Conservation (phyloP, 768 basidiomycete genomes). For the Tricholoma furcatifolium region DNA sequence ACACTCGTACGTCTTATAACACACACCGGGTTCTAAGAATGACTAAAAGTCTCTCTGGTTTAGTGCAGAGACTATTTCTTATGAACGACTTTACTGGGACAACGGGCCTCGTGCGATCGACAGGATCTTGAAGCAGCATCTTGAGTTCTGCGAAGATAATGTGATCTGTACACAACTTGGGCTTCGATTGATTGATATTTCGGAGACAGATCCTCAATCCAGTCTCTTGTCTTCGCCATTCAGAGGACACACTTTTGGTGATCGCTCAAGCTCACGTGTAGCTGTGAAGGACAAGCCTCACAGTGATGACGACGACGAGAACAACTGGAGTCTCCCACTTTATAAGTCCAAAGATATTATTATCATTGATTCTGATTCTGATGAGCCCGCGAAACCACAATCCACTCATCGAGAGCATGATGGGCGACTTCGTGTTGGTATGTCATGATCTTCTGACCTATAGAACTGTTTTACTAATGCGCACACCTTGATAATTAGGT, state of each 20-base stretch:
- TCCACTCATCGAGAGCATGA: too few relatives aligned
- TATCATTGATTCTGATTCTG: background rate
- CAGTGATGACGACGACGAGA: background rate
- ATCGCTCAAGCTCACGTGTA: too few relatives aligned
- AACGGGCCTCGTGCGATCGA: constrained; percentile 6
- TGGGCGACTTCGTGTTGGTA: too few relatives aligned
- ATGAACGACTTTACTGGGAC: constrained; percentile 6
- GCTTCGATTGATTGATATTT: background rate
- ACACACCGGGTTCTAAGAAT: background rate
- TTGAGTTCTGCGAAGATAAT: constrained; percentile 4
- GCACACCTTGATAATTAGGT: too few relatives aligned
- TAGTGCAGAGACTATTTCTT: background rate
- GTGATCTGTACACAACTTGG: background rate
- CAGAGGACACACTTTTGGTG: too few relatives aligned
- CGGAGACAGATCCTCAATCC: too few relatives aligned
- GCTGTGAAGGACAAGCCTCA: too few relatives aligned
- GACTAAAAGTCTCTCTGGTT: background rate
- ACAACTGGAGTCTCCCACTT: background rate
- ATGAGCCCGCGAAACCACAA: background rate
- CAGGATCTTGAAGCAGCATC: background rate
- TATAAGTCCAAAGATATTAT: background rate
- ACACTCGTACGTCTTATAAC: background rate
- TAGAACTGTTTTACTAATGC: too few relatives aligned
- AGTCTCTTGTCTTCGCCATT: too few relatives aligned
- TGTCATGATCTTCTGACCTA: too few relatives aligned